phyloP scores from a whole-genome alignment of 768 basidiomycete species.

The Rubroboletus satanas region DNA sequence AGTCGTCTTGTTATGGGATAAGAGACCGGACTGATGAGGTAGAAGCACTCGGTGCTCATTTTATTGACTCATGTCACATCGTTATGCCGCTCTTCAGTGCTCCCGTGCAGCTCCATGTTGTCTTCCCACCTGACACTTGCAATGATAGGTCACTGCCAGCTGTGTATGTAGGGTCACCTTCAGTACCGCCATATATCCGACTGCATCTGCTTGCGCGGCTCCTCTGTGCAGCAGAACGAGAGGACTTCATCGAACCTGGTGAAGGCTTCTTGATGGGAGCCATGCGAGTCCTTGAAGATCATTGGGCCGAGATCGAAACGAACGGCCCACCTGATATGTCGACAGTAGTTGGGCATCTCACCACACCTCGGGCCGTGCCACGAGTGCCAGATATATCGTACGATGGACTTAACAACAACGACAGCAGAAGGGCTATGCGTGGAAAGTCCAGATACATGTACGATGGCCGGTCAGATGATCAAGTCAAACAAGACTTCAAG shows the following conservation, averaged over 20 bases:
- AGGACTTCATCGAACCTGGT: constrained; percentile 56
- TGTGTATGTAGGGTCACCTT: constrained; percentile 69
- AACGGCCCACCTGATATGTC: constrained; percentile 75
- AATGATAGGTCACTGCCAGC: constrained; percentile 52
- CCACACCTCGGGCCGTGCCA: constrained; percentile 9
- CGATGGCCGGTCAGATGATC: constrained; percentile 45
- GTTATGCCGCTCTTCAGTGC: constrained; percentile 63
- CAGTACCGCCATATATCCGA: constrained; percentile 75
- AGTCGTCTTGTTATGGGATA: constrained; percentile 9
- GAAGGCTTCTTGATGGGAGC: constrained; percentile 71
- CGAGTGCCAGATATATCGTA: constrained; percentile 15
- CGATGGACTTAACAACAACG: background rate
- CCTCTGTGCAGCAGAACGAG: constrained; percentile 50
- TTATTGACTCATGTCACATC: constrained; percentile 43
- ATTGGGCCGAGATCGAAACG: constrained; percentile 63
- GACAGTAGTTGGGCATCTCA: constrained; percentile 46
- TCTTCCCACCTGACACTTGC: constrained; percentile 42
- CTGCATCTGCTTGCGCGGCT: constrained; percentile 73
- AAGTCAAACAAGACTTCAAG: constrained; percentile 55
- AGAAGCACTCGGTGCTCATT: constrained; percentile 54
- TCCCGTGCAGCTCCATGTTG: constrained; percentile 62
- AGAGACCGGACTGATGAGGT: constrained; percentile 38
- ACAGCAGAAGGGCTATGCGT: background rate
- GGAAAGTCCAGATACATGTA: constrained; percentile 1
- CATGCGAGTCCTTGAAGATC: constrained; percentile 67